Evolutionary conservation across 495 filamentous ascomycete species (phyloP).

Genomic region (Penicillium herquei): DNA sequence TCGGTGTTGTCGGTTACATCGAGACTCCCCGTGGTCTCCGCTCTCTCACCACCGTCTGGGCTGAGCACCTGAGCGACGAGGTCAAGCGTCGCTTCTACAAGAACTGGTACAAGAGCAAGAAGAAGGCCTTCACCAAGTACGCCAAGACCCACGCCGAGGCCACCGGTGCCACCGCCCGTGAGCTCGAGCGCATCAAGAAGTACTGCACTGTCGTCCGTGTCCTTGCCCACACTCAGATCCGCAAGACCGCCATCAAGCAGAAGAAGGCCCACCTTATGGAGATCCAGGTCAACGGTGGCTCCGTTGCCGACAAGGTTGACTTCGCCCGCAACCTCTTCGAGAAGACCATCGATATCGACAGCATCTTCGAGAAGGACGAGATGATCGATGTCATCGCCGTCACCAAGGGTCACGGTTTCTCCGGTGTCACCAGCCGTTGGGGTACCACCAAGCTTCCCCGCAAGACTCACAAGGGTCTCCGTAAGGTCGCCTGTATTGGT

Average conservation of each 20-base stretch:
- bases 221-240: conserved; percentile 98
- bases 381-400: conserved; percentile 99
- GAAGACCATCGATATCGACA: conserved; percentile 90
- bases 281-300: conserved; percentile 99
- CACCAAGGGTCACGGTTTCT: conserved; percentile 99
- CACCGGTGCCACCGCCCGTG: conserved; percentile 80
- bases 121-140: conserved; percentile 99
- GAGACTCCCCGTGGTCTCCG: conserved; percentile 99
- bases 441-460: conserved; percentile 99
- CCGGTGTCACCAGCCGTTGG: conserved; percentile 97
- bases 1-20: conserved; percentile 99
- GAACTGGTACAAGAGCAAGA: conserved; percentile 99
- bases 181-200: conserved; percentile 99
- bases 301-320: conserved; percentile 90
- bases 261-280: conserved; percentile 99
- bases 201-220: conserved; percentile 99
- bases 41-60: conserved; percentile 99
- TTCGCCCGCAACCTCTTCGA: conserved; percentile 95
- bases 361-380: conserved; percentile 99
- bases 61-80: conserved; percentile 97
- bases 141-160: conserved; percentile 98
- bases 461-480: conserved; percentile 99
- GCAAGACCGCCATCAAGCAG: conserved; percentile 99
- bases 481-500: conserved; percentile 99
- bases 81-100: conserved; percentile 99